Evolutionary conservation across 202 grass and related monocot species (phyloP).

Genomic region (Eragrostis tef): DNA sequence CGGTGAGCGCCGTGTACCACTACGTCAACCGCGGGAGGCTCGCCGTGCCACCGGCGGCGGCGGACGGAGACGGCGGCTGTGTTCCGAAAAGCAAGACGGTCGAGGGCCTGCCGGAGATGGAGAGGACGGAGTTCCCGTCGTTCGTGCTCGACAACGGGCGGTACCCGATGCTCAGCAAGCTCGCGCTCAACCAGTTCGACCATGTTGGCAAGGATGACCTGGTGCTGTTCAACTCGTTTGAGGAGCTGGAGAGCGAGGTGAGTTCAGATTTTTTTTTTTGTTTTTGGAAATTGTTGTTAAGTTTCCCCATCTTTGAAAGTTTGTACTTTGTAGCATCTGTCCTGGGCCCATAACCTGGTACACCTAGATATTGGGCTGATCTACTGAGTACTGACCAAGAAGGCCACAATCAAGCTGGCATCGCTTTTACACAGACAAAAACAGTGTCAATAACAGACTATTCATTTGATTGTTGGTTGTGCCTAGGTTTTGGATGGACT

Average conservation of each 20-base stretch:
- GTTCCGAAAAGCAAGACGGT: not conserved
- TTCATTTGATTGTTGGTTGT: not conserved
- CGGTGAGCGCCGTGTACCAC: constrained; percentile 64
- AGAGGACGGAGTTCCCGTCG: constrained; percentile 65
- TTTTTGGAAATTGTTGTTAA: not conserved
- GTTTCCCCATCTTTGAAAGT: not conserved
- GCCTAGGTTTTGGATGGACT: constrained; percentile 51
- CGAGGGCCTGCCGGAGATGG: constrained; percentile 63
- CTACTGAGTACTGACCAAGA: too few species aligned
- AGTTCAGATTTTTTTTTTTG: not conserved
- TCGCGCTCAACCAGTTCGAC: constrained; percentile 62
- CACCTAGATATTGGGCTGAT: too few species aligned
- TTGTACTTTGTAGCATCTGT: not conserved
- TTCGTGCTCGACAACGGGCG: constrained; percentile 48
- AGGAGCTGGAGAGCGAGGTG: constrained; percentile 73
- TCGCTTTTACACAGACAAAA: too few species aligned
- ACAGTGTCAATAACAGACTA: too few species aligned
- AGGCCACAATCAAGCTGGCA: too few species aligned
- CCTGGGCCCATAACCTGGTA: too few species aligned
- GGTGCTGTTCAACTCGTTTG: constrained; percentile 86
- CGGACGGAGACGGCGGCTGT: too few species aligned
- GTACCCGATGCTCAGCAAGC: constrained; percentile 44
- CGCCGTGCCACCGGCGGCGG: constrained; percentile 18
- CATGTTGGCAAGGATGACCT: constrained; percentile 46
- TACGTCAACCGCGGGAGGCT: not conserved